Evolutionary conservation across 2,329 filamentous ascomycete genomes (phyloP).

Genomic region (Pestalotiopsis sp.): DNA sequence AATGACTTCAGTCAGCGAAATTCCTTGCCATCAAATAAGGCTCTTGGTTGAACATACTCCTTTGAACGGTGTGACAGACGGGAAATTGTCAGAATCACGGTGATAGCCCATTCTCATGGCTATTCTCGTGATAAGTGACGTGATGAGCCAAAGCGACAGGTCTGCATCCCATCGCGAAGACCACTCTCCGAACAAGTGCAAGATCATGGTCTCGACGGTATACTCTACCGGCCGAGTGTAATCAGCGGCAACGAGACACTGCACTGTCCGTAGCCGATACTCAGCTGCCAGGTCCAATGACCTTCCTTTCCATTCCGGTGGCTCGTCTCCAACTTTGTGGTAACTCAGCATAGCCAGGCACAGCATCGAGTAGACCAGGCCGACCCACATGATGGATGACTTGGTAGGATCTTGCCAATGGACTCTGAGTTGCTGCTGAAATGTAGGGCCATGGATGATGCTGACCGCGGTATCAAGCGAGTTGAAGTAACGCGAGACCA

Average conservation of each 20-base stretch:
- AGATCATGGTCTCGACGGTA: conserved; percentile 76
- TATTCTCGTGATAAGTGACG: conserved; percentile 57
- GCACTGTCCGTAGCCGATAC: conserved; percentile 74
- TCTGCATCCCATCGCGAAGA: conserved; percentile 75
- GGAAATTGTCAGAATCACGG: conserved; percentile 75
- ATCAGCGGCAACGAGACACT: conserved; percentile 75
- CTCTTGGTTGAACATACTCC: conserved; percentile 49
- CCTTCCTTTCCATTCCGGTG: conserved; percentile 74
- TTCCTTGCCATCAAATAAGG: conserved; percentile 7
- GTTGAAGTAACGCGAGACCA: conserved; percentile 90
- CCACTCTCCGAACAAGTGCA: conserved; percentile 78
- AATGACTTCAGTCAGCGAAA: conserved; percentile 13
- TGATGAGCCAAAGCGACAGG: conserved; percentile 63
- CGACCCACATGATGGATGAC: conserved; percentile 77
- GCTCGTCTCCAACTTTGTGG: conserved; percentile 78
- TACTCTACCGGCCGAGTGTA: conserved; percentile 76
- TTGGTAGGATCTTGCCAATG: conserved; percentile 75
- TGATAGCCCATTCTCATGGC: conserved; percentile 76
- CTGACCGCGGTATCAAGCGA: conserved; percentile 72
- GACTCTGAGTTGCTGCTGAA: conserved; percentile 69
- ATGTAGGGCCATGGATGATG: conserved; percentile 82
- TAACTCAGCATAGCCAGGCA: conserved; percentile 80
- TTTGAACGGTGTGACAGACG: conserved; percentile 72
- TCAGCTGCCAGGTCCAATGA: conserved; percentile 61
- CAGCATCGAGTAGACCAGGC: conserved; percentile 75